Evolutionary conservation across 2,329 filamentous ascomycete species (phyloP).

Genomic region (Aspergillus aculeatus): DNA sequence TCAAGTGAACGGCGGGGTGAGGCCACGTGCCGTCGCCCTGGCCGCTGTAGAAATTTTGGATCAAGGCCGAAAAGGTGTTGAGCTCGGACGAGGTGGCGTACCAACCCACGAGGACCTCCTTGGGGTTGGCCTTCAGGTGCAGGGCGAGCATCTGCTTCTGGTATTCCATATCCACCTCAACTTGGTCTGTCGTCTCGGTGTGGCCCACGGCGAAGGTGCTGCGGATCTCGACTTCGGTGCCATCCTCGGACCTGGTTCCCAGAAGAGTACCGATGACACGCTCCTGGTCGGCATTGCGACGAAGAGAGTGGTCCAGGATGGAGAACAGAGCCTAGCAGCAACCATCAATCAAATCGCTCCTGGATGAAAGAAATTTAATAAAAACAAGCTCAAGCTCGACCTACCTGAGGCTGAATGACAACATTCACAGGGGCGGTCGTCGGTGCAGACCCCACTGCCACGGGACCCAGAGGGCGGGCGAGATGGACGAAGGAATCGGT

Average conservation of each 20-base stretch:
- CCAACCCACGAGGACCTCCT: slow-evolving; percentile 94
- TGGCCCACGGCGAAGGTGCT: slow-evolving; percentile 98
- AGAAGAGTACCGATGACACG: slow-evolving; percentile 96
- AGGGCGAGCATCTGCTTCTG: slow-evolving; percentile 98
- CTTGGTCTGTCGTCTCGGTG: slow-evolving; percentile 97
- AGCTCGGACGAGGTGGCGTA: slow-evolving; percentile 96
- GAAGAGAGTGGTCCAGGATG: slow-evolving; percentile 83
- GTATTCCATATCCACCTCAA: slow-evolving; percentile 99
- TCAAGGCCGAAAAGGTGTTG: slow-evolving; percentile 97
- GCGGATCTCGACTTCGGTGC: slow-evolving; percentile 91
- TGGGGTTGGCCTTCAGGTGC: slow-evolving; percentile 89
- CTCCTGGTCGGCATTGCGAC: slow-evolving; percentile 86
- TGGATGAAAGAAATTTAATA: background rate
- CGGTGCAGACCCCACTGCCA: slow-evolving; percentile 72
- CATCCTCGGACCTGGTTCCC: slow-evolving; percentile 91
- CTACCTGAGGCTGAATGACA: slow-evolving; percentile 91
- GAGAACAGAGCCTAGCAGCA: slow-evolving; percentile 59
- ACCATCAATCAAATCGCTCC: slow-evolving; percentile 16
- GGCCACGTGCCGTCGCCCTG: slow-evolving; percentile 97
- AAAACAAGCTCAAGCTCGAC: slow-evolving; percentile 22
- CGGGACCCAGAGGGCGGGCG: slow-evolving; percentile 83
- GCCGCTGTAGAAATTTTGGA: slow-evolving; percentile 98
- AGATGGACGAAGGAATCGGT: slow-evolving; percentile 91
- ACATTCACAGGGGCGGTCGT: slow-evolving; percentile 90
- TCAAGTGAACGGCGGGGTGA: slow-evolving; percentile 95